Base-by-base conservation (phyloP, 2,329 filamentous ascomycete species). In the Sordariomycetes sp. region DNA sequence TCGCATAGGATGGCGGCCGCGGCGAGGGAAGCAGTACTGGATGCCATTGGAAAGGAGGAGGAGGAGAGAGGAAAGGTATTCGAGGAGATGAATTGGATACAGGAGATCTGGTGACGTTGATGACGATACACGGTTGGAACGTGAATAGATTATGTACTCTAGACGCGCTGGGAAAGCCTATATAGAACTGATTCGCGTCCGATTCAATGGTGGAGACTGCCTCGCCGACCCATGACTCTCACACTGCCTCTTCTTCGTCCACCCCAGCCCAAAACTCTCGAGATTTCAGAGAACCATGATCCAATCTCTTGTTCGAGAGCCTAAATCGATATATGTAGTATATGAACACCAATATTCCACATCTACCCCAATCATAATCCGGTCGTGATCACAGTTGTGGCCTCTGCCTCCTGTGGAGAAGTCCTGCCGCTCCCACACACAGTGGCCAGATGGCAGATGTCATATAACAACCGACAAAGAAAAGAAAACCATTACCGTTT, bases 1-100 rank as follows among this genome's bases (percentile, higher is more conserved):
- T 77, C 79, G 34, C 78, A 79, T 1, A 78, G 76, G 64, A 85
- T 85, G 81, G 80, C 81, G 0, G 71, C 76, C 53, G 76, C 79
- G 2, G 81, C 82, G 50, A 77, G 78, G 57, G 68, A 66, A 18
- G 80, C 80, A 1, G 70, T 85, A 12, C 72, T 75, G 50, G 78
- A 81, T 53, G 75, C 72, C 1, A 74, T 79, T 61, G 70, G 76
- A 2, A 65, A 70, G 10, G 71, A 68, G 0, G 59, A 72, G 11
- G 64, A 72, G 32, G 64, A 68, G 58, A 74, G 76, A 1, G 74
- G 76, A 64, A 65, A 62, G 57, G 62, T 67, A 35, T 67, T 75
- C 54, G 65, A 67, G 1, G 65, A 63, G 7, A 62, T 75, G 52
- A 74, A 69, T 8, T 78, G 76, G 68, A 83, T 80, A 78, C 79